These are phyloP conservation scores for Phytopythium boreale DNA, from an alignment of 352 stramenopile genomes.

Conservation along the genomic window DNA sequence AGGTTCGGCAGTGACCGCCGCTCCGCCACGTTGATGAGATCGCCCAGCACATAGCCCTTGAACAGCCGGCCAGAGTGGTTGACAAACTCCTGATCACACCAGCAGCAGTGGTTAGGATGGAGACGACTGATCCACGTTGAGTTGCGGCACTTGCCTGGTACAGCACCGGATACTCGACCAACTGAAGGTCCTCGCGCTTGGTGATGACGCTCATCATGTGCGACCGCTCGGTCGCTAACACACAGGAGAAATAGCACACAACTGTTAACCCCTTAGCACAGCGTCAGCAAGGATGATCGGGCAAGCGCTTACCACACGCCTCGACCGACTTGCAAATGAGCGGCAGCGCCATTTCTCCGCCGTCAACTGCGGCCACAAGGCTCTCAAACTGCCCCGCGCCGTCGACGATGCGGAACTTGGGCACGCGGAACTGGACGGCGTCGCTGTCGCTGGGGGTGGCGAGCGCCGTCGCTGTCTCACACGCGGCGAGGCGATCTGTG, in stretches of 20 bases:
- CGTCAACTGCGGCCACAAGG: constrained; percentile 35
- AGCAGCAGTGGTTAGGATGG: constrained; percentile 1
- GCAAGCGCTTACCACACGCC: constrained; percentile 56
- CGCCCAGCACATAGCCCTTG: constrained; percentile 82
- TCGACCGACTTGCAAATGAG: constrained; percentile 85
- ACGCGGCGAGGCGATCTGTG: constrained; percentile 62
- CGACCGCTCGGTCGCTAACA: constrained; percentile 67
- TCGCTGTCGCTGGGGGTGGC: constrained; percentile 4
- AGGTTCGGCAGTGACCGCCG: constrained; percentile 76
- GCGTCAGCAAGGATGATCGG: too few species aligned
- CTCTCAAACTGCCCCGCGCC: constrained; percentile 30
- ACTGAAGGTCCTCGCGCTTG: constrained; percentile 50
- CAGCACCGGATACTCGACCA: constrained; percentile 51
- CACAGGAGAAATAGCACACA: constrained; percentile 3
- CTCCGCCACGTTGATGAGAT: constrained; percentile 74
- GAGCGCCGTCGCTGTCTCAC: constrained; percentile 41
- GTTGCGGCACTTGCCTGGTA: constrained; percentile 50
- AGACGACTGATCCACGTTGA: not conserved
- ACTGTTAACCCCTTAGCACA: not conserved
- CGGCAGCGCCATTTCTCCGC: constrained; percentile 40
- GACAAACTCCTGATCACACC: constrained; percentile 58
- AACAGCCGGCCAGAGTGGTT: constrained; percentile 79
- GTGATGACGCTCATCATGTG: constrained; percentile 85
- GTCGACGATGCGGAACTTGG: constrained; percentile 46
- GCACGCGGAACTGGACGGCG: constrained; percentile 39